Evolutionary conservation across 2,329 filamentous ascomycete species (phyloP).

Genomic region (Cladosporium colombiae): DNA sequence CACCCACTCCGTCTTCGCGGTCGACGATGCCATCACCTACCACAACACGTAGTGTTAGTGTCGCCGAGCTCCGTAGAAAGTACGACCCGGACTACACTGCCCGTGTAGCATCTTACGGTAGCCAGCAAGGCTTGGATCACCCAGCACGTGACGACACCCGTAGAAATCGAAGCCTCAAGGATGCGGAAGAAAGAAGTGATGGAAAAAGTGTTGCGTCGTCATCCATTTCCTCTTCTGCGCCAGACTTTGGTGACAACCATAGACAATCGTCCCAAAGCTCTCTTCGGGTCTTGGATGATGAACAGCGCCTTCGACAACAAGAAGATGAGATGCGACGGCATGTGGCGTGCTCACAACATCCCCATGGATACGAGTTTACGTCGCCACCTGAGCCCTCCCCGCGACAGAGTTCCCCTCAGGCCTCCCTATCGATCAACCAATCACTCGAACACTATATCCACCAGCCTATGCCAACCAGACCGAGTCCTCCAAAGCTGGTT

Average conservation of each 20-base stretch:
- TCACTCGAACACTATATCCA: conserved; percentile 15
- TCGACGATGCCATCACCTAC: conserved; percentile 36
- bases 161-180: background rate
- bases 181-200: background rate
- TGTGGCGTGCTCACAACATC: conserved; percentile 27
- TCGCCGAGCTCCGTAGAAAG: conserved; percentile 33
- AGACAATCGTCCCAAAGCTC: conserved; percentile 6
- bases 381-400: background rate
- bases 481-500: conserved; percentile 1
- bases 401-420: background rate
- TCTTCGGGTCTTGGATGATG: conserved; percentile 12
- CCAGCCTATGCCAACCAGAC: conserved; percentile 16
- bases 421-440: background rate
- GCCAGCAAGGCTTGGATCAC: background rate
- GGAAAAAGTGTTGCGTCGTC: conserved; percentile 17
- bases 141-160: background rate
- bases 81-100: conserved; percentile 30
- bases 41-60: conserved; percentile 29
- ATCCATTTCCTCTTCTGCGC: background rate
- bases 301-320: conserved; percentile 26
- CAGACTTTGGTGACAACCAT: conserved; percentile 14
- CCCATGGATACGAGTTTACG: conserved; percentile 11
- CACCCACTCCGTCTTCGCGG: conserved; percentile 35
- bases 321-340: conserved; percentile 31
- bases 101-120: background rate